These are phyloP conservation scores for Gardenia jasminoides DNA, from an alignment of 257 asterid species.

Conservation along the genomic window DNA sequence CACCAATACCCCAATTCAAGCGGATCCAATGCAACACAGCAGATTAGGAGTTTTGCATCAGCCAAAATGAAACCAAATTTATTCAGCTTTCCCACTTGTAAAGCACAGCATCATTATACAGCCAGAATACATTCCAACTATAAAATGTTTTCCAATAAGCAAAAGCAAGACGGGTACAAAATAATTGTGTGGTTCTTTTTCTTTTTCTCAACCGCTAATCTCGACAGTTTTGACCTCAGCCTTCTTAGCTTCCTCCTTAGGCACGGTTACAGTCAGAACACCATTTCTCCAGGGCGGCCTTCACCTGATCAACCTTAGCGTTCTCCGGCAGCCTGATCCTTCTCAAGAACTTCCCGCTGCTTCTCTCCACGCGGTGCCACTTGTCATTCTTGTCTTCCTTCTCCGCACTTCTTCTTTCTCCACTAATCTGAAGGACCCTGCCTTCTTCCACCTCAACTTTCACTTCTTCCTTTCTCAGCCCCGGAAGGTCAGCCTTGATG, in stretches of 20 bases:
- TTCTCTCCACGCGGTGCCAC: conserved; percentile 23
- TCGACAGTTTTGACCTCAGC: conserved; percentile 19
- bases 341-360: conserved; percentile 19
- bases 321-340: conserved; percentile 25
- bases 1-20: no score
- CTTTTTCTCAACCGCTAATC: not conserved
- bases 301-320: conserved; percentile 15
- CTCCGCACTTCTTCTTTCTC: conserved; percentile 21
- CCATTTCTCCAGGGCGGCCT: conserved; percentile 22
- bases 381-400: conserved; percentile 20
- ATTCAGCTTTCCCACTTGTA: no score
- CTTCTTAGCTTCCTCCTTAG: conserved; percentile 22
- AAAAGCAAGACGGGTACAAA: not conserved
- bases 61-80: no score
- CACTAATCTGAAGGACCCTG: conserved; percentile 13
- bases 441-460: conserved; percentile 12
- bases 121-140: no score
- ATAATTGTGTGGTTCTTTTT: no score
- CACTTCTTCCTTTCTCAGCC: conserved; percentile 11
- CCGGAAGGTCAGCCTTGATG: conserved; percentile 16
- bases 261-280: conserved; percentile 16
- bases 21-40: no score
- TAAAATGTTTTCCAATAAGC: no score
- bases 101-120: no score
- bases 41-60: no score